These are phyloP conservation scores for Fraxinus pennsylvanica DNA, from an alignment of 257 asterid species.

Conservation along the genomic window DNA sequence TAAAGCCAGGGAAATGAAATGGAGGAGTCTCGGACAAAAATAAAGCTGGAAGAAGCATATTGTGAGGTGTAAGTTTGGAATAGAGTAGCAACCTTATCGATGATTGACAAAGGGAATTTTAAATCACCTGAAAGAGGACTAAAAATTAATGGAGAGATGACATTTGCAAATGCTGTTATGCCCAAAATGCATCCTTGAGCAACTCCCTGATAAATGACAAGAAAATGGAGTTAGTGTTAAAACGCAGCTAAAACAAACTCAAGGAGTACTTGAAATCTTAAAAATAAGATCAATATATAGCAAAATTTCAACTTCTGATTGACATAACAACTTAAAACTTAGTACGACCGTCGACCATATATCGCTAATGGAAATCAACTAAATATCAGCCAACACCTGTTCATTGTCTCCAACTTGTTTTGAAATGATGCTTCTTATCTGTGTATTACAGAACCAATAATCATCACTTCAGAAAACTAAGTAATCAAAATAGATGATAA, in stretches of 20 bases:
- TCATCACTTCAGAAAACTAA: neutral
- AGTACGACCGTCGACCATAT: neutral
- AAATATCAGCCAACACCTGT: constrained; percentile 42
- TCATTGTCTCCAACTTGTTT: constrained; percentile 61
- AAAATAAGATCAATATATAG: neutral
- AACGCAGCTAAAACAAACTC: neutral
- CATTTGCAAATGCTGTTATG: constrained; percentile 41
- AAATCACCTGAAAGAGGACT: constrained; percentile 50
- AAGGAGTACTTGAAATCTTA: neutral
- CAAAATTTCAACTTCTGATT: neutral
- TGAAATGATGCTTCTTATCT: constrained; percentile 67
- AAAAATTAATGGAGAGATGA: constrained; percentile 46
- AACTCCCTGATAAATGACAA: constrained; percentile 35
- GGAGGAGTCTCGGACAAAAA: constrained; percentile 56
- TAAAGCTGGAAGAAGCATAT: constrained; percentile 33
- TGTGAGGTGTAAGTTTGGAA: neutral
- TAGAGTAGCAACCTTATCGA: neutral
- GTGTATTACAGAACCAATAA: constrained; percentile 11
- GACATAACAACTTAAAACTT: neutral
- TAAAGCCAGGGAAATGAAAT: constrained; percentile 56
- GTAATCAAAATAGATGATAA: neutral
- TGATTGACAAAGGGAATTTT: neutral
- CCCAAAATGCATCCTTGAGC: constrained; percentile 58
- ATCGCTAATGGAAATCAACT: neutral
- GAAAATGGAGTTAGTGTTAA: neutral